Conservation (phyloP, 2,329 filamentous ascomycete species). For the Sclerotinia borealis region DNA sequence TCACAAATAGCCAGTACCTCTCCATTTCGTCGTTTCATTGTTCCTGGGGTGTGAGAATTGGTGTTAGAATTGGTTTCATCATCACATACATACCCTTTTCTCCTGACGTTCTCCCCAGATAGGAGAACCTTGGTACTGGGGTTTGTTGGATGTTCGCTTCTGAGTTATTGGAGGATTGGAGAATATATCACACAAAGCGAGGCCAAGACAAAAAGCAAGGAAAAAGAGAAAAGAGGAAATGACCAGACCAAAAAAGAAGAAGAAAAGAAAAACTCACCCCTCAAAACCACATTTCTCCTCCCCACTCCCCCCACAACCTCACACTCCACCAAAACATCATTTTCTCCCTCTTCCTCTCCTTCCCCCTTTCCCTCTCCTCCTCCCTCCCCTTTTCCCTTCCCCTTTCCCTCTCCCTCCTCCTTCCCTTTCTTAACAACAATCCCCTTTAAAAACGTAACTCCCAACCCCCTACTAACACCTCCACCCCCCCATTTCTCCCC, state of each 20-base stretch:
- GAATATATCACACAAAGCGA: too few relatives aligned
- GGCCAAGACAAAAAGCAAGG: background rate
- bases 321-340: background rate
- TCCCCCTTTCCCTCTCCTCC: background rate
- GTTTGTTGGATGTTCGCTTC: too few relatives aligned
- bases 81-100: too few relatives aligned
- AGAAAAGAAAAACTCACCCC: background rate
- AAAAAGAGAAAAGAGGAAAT: background rate
- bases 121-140: too few relatives aligned
- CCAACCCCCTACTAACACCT: background rate
- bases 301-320: background rate
- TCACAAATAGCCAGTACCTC: background rate
- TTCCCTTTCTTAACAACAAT: background rate
- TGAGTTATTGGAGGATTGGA: too few relatives aligned
- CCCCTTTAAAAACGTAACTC: background rate
- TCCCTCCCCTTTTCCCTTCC: too few relatives aligned
- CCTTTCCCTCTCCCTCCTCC: too few relatives aligned
- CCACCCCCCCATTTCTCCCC: background rate
- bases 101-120: too few relatives aligned
- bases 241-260: background rate
- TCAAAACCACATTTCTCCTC: slow-evolving; percentile 2
- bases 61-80: background rate
- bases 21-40: background rate
- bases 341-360: background rate
- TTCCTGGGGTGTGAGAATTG: background rate